These are phyloP conservation scores for Cyclotella distinguenda DNA, from an alignment of 108 stramenopile genomes.

Conservation along the genomic window DNA sequence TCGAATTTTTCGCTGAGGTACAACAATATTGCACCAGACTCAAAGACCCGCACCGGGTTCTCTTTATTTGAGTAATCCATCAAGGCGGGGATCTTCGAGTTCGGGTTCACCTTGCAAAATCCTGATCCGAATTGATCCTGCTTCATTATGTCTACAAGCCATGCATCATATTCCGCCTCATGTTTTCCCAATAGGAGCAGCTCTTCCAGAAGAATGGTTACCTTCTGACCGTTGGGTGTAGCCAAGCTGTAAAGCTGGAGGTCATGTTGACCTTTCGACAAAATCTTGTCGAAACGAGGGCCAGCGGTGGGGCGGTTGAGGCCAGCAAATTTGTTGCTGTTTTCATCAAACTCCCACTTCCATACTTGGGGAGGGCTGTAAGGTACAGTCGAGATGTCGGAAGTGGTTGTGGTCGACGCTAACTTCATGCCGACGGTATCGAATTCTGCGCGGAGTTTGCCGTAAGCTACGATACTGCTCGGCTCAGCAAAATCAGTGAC, in stretches of 20 bases:
- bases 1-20: constrained; percentile 75
- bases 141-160: constrained; percentile 60
- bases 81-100: constrained; percentile 88
- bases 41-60: constrained; percentile 71
- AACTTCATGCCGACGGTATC: no score
- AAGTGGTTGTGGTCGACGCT: not conserved
- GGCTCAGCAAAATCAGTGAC: no score
- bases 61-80: constrained; percentile 41
- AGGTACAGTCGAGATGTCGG: not conserved
- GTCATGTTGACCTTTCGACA: constrained; percentile 64
- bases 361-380: constrained; percentile 56
- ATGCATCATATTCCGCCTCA: constrained; percentile 80
- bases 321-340: constrained; percentile 22
- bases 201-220: constrained; percentile 84
- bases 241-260: constrained; percentile 82
- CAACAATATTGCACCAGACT: constrained; percentile 75
- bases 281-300: constrained; percentile 55
- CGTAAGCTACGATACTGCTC: no score
- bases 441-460: no score
- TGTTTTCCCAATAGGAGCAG: constrained; percentile 13
- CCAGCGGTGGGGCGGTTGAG: constrained; percentile 73
- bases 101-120: constrained; percentile 86
- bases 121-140: constrained; percentile 78
- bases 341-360: constrained; percentile 24
- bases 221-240: constrained; percentile 90